These are phyloP conservation scores for Tagetes patula DNA, from an alignment of 129 eudicot genomes.

Conservation along the genomic window DNA sequence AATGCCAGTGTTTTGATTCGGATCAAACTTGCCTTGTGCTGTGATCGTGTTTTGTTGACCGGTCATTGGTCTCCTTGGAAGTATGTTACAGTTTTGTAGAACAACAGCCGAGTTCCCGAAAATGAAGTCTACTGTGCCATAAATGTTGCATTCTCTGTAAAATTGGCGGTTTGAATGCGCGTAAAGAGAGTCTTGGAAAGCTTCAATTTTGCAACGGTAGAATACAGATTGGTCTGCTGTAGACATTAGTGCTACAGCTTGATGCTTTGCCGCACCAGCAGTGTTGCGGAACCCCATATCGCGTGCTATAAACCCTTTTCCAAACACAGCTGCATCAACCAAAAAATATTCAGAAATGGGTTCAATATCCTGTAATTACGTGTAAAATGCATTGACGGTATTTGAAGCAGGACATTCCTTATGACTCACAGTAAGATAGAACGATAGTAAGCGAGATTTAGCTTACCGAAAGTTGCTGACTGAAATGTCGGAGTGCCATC, in stretches of 20 bases:
- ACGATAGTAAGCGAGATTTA: too few species aligned
- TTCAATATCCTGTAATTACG: too few species aligned
- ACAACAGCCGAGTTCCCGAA: conserved; percentile 29
- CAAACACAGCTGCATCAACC: conserved; percentile 25
- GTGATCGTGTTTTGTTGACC: conserved; percentile 30
- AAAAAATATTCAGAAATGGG: not conserved
- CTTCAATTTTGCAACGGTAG: conserved; percentile 23
- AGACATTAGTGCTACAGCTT: conserved; percentile 28
- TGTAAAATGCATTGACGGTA: too few species aligned
- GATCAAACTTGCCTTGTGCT: conserved; percentile 27
- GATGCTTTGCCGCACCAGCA: conserved; percentile 30
- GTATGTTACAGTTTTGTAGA: conserved; percentile 22
- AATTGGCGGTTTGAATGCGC: conserved; percentile 30
- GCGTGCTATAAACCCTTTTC: conserved; percentile 26
- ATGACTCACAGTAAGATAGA: too few species aligned
- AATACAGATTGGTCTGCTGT: conserved; percentile 23
- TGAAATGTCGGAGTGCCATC: conserved; percentile 71
- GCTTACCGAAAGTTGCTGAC: conserved; percentile 60
- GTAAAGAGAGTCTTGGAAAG: conserved; percentile 31
- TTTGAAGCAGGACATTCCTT: too few species aligned
- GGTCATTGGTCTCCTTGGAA: conserved; percentile 19
- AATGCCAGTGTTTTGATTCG: conserved; percentile 26
- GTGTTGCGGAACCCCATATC: conserved; percentile 32
- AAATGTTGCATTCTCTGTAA: conserved; percentile 28
- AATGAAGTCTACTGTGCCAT: conserved; percentile 30